Percentiles rank a stretch among this genome's conserved stretches.
Conservation (phyloP, 768 basidiomycete genomes). For the Porphyrellus cyaneotinctus region DNA sequence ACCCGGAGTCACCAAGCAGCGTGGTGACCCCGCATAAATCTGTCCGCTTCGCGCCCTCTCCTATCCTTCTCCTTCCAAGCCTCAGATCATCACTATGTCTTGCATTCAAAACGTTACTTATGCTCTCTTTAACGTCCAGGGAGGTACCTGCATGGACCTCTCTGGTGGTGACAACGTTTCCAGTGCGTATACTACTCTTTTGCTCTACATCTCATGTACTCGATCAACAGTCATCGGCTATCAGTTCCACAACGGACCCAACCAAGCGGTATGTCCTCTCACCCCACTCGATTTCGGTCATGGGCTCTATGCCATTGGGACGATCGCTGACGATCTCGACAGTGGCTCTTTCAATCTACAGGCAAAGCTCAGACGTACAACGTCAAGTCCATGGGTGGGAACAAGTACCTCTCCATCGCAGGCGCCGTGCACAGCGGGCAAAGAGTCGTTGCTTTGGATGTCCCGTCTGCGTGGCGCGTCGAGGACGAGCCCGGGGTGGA, state of each 20-base stretch:
- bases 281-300: too few species aligned
- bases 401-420: conserved; percentile 39
- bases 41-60: too few species aligned
- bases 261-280: conserved; percentile 42
- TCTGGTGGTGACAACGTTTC: conserved; percentile 48
- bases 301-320: background rate
- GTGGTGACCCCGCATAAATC: too few species aligned
- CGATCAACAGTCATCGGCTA: conserved; percentile 46
- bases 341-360: conserved; percentile 46
- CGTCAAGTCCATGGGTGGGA: conserved; percentile 42
- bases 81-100: conserved; percentile 11
- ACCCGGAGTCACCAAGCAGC: too few species aligned
- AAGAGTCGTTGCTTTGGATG: conserved; percentile 34
- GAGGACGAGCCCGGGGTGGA: conserved; percentile 39
- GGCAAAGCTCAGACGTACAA: conserved; percentile 31
- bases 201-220: background rate
- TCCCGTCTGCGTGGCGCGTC: conserved; percentile 47
- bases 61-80: background rate
- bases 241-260: conserved; percentile 37
- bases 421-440: conserved; percentile 35
- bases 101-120: conserved; percentile 39
- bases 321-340: background rate
- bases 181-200: conserved; percentile 29
- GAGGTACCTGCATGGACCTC: conserved; percentile 51
- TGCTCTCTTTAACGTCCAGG: conserved; percentile 48